These are phyloP conservation scores for Teunomyces pallodes DNA, from an alignment of 805 yeast genomes.

Conservation along the genomic window DNA sequence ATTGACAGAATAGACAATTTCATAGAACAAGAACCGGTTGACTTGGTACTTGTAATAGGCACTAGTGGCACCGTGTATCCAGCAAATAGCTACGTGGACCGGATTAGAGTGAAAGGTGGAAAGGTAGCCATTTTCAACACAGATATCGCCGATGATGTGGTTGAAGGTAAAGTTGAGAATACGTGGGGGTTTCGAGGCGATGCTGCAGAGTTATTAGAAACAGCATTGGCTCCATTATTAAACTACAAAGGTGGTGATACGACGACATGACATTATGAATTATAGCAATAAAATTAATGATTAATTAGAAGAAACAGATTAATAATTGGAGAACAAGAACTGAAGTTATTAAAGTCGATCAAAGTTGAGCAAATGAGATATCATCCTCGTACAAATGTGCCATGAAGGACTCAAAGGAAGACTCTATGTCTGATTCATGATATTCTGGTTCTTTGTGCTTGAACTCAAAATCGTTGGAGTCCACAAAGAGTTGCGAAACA, in stretches of 20 bases:
- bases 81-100: conserved; percentile 85
- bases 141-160: conserved; percentile 49
- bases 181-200: conserved; percentile 80
- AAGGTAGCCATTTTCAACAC: conserved; percentile 82
- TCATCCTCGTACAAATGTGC: background rate
- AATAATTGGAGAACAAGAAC: background rate
- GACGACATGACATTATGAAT: conserved; percentile 3
- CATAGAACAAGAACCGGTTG: conserved; percentile 54
- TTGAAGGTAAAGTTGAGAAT: conserved; percentile 37
- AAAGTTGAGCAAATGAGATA: background rate
- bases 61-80: conserved; percentile 89
- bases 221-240: conserved; percentile 56
- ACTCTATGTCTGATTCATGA: background rate
- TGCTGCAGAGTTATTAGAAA: conserved; percentile 68
- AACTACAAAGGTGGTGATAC: conserved; percentile 11
- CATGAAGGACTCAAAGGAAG: background rate
- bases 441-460: background rate
- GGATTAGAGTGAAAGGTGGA: conserved; percentile 71
- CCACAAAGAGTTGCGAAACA: background rate
- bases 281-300: background rate
- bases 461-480: background rate
- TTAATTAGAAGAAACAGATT: background rate
- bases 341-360: background rate
- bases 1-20: conserved; percentile 72
- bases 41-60: conserved; percentile 78